A percentile compares a stretch with the other conserved stretches of the same genome.
Conservation (phyloP, 768 basidiomycete species). For the Pleurotus cornucopiae region DNA sequence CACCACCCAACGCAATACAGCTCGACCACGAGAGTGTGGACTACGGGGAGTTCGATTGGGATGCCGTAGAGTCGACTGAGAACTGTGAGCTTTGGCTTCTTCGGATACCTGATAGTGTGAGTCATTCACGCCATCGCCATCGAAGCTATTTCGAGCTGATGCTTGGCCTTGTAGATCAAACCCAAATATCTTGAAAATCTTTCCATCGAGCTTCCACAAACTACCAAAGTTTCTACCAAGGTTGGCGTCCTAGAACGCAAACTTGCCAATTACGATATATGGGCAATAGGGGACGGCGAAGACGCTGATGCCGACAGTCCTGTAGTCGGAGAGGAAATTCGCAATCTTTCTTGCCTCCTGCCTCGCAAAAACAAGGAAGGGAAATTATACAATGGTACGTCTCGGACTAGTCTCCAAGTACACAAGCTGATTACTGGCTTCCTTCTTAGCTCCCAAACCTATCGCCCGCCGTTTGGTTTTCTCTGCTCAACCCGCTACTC, state of each 20-base stretch:
- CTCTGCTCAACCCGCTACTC: constrained; percentile 40
- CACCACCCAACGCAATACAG: constrained; percentile 47
- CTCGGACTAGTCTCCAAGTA: neutral
- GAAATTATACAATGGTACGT: constrained; percentile 52
- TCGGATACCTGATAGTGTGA: constrained; percentile 62
- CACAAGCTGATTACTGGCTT: neutral
- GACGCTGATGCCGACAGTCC: constrained; percentile 28
- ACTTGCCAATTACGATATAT: constrained; percentile 56
- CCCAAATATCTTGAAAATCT: constrained; percentile 56
- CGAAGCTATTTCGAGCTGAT: constrained; percentile 6
- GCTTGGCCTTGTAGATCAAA: constrained; percentile 46
- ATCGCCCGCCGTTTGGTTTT: constrained; percentile 58
- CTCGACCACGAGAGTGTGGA: constrained; percentile 41
- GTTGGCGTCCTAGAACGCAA: constrained; percentile 53
- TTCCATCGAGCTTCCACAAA: constrained; percentile 39
- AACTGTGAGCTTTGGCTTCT: constrained; percentile 71
- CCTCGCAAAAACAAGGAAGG: constrained; percentile 61
- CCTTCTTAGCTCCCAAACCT: constrained; percentile 49
- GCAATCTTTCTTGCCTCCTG: constrained; percentile 54
- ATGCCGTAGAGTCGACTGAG: constrained; percentile 46
- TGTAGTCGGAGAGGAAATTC: constrained; percentile 61
- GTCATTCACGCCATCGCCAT: constrained; percentile 18
- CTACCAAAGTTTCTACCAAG: constrained; percentile 29
- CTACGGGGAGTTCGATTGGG: constrained; percentile 65
- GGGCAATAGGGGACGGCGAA: constrained; percentile 44